Percentiles rank a stretch among this genome's conserved stretches.
These are phyloP conservation scores for Yarrowia keelungensis DNA, from an alignment of 805 yeast species.

Conservation along the genomic window DNA sequence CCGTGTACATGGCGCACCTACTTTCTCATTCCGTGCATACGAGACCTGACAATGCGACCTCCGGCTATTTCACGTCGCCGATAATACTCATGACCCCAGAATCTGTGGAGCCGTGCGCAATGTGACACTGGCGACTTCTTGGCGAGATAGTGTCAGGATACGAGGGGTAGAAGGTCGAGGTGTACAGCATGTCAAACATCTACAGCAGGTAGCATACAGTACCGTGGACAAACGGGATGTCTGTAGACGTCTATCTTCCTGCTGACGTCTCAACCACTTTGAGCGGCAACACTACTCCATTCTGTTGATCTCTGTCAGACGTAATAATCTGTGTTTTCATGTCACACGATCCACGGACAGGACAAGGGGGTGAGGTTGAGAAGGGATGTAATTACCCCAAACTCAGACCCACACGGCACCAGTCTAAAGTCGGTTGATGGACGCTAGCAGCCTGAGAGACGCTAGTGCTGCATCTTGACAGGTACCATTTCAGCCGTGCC, in stretches of 20 bases:
- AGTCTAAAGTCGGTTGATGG: constrained; percentile 18
- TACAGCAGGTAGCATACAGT: too few species aligned
- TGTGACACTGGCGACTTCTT: neutral
- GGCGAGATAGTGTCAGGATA: constrained; percentile 6
- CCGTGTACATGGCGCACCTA: too few species aligned
- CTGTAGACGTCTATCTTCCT: too few species aligned
- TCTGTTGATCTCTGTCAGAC: too few species aligned
- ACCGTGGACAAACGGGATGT: too few species aligned
- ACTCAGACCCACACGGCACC: constrained; percentile 24
- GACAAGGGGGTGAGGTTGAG: neutral
- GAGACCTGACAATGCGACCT: too few species aligned
- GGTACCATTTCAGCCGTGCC: constrained; percentile 19
- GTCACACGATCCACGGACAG: constrained; percentile 4
- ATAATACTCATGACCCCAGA: neutral
- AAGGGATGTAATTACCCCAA: neutral
- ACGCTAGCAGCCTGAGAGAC: neutral
- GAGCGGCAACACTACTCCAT: too few species aligned
- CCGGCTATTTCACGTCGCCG: neutral
- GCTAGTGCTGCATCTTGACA: neutral
- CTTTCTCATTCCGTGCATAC: too few species aligned
- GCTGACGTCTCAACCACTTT: too few species aligned
- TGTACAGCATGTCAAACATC: too few species aligned
- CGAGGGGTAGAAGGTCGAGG: neutral
- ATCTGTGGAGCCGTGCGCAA: constrained; percentile 14
- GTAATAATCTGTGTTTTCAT: neutral